These are phyloP conservation scores for Luffa aegyptiaca DNA, from an alignment of 306 rosid genomes.

Conservation along the genomic window DNA sequence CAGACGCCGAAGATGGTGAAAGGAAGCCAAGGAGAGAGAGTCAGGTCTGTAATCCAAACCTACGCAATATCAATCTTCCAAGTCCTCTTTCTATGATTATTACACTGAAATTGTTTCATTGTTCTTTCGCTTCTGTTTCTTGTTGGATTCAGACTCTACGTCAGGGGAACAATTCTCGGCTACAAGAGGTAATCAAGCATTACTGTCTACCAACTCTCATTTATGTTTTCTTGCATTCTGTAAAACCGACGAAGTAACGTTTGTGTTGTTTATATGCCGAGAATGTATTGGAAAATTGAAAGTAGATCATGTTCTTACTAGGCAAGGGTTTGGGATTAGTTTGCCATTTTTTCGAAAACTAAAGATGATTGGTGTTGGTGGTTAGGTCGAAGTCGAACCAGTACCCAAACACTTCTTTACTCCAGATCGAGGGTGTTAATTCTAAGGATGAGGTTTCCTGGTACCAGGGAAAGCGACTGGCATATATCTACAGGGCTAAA, in stretches of 20 bases:
- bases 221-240: background rate
- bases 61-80: background rate
- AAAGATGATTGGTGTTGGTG: background rate
- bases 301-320: background rate
- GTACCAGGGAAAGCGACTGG: slow-evolving; percentile 81
- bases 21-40: slow-evolving; percentile 86
- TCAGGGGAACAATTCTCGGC: slow-evolving; percentile 79
- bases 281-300: background rate
- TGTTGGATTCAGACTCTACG: slow-evolving; percentile 47
- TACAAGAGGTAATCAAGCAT: slow-evolving; percentile 61
- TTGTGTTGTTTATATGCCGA: background rate
- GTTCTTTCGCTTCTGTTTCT: background rate
- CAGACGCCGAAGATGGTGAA: slow-evolving; percentile 49
- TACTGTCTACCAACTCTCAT: background rate
- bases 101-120: background rate
- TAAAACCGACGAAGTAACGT: background rate
- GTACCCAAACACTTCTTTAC: slow-evolving; percentile 70
- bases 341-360: background rate
- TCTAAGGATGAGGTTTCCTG: slow-evolving; percentile 88
- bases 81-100: background rate
- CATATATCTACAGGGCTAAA: slow-evolving; percentile 84
- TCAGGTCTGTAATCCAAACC: slow-evolving; percentile 37
- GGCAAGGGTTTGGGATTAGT: too few relatives aligned
- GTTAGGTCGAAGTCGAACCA: slow-evolving; percentile 86
- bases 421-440: slow-evolving; percentile 90